Conservation (phyloP, 352 stramenopile genomes). For the Halophytophthora polymorphica region DNA sequence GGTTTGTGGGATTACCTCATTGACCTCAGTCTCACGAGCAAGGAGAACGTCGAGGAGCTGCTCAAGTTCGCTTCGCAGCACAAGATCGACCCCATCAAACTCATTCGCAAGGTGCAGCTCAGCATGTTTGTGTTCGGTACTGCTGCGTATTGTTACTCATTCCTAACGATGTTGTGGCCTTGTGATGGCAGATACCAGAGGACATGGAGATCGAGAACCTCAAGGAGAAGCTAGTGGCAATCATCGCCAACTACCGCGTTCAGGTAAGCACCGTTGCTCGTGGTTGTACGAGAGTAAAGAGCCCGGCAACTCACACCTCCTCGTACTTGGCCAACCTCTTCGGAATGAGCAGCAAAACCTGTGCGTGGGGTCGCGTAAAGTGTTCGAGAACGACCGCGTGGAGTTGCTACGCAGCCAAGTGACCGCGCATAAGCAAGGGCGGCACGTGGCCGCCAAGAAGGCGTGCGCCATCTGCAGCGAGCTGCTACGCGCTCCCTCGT, state of each 20-base stretch:
- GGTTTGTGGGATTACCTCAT: constrained; percentile 84
- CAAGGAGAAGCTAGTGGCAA: constrained; percentile 78
- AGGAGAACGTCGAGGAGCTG: constrained; percentile 71
- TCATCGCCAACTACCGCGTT: constrained; percentile 78
- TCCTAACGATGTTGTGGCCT: constrained; percentile 1
- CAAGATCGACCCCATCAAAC: constrained; percentile 84
- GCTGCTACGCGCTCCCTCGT: constrained; percentile 42
- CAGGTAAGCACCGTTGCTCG: constrained; percentile 38
- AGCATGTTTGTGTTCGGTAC: not conserved
- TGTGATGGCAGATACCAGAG: constrained; percentile 55
- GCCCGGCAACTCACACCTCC: not conserved
- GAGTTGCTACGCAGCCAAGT: constrained; percentile 69
- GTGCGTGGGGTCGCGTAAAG: constrained; percentile 69
- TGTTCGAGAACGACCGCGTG: constrained; percentile 76
- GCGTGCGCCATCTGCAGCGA: constrained; percentile 66
- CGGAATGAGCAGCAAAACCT: constrained; percentile 58
- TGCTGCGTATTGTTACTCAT: not conserved
- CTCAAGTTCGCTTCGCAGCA: constrained; percentile 70
- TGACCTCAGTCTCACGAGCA: constrained; percentile 72
- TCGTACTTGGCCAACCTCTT: constrained; percentile 1
- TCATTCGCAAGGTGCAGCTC: constrained; percentile 69
- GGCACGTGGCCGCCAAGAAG: constrained; percentile 56
- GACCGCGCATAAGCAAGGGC: constrained; percentile 51
- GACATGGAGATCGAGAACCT: constrained; percentile 82
- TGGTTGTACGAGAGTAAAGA: not conserved